Evolutionary conservation across 345 rosid species (phyloP).

Genomic region (Moricandia arvensis): DNA sequence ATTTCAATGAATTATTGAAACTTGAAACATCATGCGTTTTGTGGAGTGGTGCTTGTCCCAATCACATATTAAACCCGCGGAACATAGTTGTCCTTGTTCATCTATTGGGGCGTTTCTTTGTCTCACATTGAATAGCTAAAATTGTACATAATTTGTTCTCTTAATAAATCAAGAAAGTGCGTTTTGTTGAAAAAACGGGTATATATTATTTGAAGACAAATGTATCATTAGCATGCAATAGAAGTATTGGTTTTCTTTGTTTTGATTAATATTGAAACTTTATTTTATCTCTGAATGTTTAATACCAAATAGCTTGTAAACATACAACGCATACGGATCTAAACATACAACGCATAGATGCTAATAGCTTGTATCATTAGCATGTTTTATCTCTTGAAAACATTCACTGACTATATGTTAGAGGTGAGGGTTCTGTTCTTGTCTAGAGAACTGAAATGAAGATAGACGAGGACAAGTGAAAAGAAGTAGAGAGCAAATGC

Average conservation of each 20-base stretch:
- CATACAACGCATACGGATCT: not conserved
- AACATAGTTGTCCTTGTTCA: not conserved
- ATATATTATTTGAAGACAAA: too few species aligned
- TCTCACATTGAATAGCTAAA: too few species aligned
- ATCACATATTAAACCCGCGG: not conserved
- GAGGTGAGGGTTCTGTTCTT: slow-evolving; percentile 11
- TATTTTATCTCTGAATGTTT: not conserved
- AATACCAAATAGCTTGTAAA: not conserved
- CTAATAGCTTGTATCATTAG: too few species aligned
- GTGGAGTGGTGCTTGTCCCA: not conserved
- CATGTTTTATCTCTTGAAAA: too few species aligned
- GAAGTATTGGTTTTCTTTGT: too few species aligned
- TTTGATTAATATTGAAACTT: not conserved
- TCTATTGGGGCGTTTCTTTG: not conserved
- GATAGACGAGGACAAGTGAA: slow-evolving; percentile 26
- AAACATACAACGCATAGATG: too few species aligned
- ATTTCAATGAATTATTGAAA: not conserved
- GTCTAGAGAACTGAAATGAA: slow-evolving; percentile 16
- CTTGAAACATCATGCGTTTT: not conserved
- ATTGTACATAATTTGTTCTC: too few species aligned
- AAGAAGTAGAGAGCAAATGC: slow-evolving; percentile 29
- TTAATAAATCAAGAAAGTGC: too few species aligned
- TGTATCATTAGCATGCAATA: too few species aligned
- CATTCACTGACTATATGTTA: not conserved
- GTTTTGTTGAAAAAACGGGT: too few species aligned